Percentiles rank a stretch among this genome's conserved stretches.
Conservation (phyloP, 2,329 filamentous ascomycete genomes). For the Ciborinia camelliae region DNA sequence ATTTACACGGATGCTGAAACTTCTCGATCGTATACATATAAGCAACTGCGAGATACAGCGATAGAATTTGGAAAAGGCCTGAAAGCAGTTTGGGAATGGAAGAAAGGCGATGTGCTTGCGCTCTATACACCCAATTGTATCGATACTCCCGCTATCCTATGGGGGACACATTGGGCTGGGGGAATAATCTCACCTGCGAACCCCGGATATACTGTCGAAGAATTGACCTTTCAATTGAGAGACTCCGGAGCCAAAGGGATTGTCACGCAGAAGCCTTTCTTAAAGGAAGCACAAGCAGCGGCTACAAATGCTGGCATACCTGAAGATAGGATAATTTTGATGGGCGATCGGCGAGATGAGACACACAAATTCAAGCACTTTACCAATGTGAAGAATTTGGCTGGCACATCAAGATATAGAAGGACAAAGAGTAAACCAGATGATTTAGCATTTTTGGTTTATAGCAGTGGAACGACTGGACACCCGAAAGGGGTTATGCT, state of each 20-base stretch:
- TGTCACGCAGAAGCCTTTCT: slow-evolving; percentile 66
- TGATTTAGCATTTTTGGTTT: slow-evolving; percentile 81
- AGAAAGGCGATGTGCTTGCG: slow-evolving; percentile 77
- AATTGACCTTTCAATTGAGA: slow-evolving; percentile 79
- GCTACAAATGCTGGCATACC: slow-evolving; percentile 68
- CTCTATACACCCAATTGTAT: slow-evolving; percentile 84
- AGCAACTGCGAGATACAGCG: slow-evolving; percentile 61
- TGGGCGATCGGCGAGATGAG: slow-evolving; percentile 67
- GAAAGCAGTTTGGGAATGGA: slow-evolving; percentile 70
- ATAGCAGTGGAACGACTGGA: slow-evolving; percentile 86
- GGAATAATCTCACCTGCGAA: slow-evolving; percentile 83
- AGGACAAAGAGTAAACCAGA: slow-evolving; percentile 63
- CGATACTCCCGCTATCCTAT: slow-evolving; percentile 73
- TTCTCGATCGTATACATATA: slow-evolving; percentile 64
- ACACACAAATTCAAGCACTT: slow-evolving; percentile 65
- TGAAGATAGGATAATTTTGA: slow-evolving; percentile 67
- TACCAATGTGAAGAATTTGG: slow-evolving; percentile 62
- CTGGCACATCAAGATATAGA: slow-evolving; percentile 55
- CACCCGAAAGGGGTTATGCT: slow-evolving; percentile 89
- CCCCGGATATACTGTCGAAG: slow-evolving; percentile 77
- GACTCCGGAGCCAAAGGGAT: slow-evolving; percentile 73
- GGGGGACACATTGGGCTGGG: slow-evolving; percentile 80
- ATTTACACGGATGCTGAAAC: slow-evolving; percentile 76
- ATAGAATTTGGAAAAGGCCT: slow-evolving; percentile 78
- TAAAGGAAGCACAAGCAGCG: slow-evolving; percentile 64